Conservation (phyloP, 192 early-diverging fungal species). For the Funneliformis geosporum region DNA sequence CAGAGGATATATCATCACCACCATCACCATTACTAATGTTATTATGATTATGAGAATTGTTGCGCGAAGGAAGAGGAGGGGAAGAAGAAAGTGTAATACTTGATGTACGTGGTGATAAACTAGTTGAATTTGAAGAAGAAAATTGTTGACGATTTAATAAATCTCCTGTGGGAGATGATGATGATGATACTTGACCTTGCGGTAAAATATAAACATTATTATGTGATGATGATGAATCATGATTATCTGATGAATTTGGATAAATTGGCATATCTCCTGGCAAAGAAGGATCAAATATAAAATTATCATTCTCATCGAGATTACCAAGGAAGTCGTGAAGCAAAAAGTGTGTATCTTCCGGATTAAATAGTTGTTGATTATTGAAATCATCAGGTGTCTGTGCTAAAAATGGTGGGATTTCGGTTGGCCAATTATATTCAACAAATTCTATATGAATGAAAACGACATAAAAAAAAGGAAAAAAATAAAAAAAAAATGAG, state of each 20-base stretch:
- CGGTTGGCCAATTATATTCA: background rate
- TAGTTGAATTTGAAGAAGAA: conserved; percentile 11
- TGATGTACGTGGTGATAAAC: conserved; percentile 27
- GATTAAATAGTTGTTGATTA: conserved; percentile 7
- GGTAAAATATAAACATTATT: background rate
- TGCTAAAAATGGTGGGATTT: background rate
- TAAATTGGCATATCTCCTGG: conserved; percentile 12
- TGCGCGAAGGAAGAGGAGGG: background rate
- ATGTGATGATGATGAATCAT: background rate
- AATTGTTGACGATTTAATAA: background rate
- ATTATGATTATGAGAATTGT: background rate
- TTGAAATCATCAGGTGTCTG: background rate
- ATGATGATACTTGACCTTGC: background rate
- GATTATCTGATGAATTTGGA: background rate
- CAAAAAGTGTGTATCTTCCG: background rate
- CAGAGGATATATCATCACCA: background rate
- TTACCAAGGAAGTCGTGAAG: conserved; percentile 12
- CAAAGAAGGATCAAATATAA: conserved; percentile 20
- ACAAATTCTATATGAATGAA: background rate
- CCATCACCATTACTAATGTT: background rate
- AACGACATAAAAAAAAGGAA: background rate
- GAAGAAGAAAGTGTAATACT: conserved; percentile 10
- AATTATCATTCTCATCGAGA: conserved; percentile 22
- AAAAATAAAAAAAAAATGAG: background rate
- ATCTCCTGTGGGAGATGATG: background rate